These are phyloP conservation scores for Daucus carota DNA, from an alignment of 129 eudicot genomes.

Conservation along the genomic window DH1_v3.0 NC_030388.2:31756501-31757000, in stretches of 20 bases:
- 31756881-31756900: slow-evolving; percentile 14
- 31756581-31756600: too few relatives aligned
- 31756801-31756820: slow-evolving; percentile 15
- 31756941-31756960: too few relatives aligned
- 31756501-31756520: too few relatives aligned
- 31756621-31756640: slow-evolving; percentile 8
- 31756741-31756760: neutral
- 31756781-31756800: neutral
- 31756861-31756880: slow-evolving; percentile 24
- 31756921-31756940: neutral
- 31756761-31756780: slow-evolving; percentile 26
- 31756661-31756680: neutral
- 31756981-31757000: neutral
- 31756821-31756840: neutral
- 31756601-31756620: too few relatives aligned
- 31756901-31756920: neutral
- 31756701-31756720: slow-evolving; percentile 6
- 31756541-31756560: too few relatives aligned
- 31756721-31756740: too few relatives aligned
- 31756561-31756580: too few relatives aligned
- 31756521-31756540: too few relatives aligned
- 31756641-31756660: neutral
- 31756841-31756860: slow-evolving; percentile 9
- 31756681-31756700: neutral
- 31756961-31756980: too few relatives aligned